phyloP scores from a whole-genome alignment of 768 basidiomycete species.

The Saitozyma podzolica region DNA sequence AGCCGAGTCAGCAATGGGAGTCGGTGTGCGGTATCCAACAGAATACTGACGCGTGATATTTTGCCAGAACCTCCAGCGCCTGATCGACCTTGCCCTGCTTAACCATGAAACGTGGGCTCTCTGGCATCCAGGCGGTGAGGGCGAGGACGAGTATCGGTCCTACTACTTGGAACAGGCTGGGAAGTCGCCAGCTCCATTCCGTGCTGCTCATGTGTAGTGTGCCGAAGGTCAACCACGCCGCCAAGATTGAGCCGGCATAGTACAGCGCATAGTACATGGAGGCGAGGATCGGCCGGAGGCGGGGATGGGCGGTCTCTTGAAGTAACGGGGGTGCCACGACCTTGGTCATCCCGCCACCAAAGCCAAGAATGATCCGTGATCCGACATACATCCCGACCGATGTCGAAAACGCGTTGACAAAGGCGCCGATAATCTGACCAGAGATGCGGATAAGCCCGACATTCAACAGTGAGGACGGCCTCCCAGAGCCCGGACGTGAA shows the following conservation, averaged over 20 bases:
- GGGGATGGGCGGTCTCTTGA: conserved; percentile 28
- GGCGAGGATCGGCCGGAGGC: conserved; percentile 26
- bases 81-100: conserved; percentile 27
- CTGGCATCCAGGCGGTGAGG: conserved; percentile 20
- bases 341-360: conserved; percentile 30
- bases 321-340: conserved; percentile 58
- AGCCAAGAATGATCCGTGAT: conserved; percentile 54
- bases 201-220: conserved; percentile 14
- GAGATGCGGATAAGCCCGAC: conserved; percentile 20
- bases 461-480: conserved; percentile 26
- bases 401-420: conserved; percentile 27
- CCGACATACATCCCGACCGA: conserved; percentile 31
- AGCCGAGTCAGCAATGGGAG: conserved; percentile 27
- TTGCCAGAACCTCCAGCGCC: conserved; percentile 35
- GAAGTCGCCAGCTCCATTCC: conserved; percentile 36
- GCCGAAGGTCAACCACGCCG: conserved; percentile 18
- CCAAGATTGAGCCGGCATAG: conserved; percentile 9
- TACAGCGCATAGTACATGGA: conserved; percentile 23
- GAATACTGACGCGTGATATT: conserved; percentile 39
- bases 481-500: conserved; percentile 14
- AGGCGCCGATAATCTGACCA: conserved; percentile 18
- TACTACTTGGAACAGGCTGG: conserved; percentile 22
- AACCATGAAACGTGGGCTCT: conserved; percentile 36
- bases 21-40: conserved; percentile 37
- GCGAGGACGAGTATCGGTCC: conserved; percentile 20